Conservation (phyloP, 2,329 filamentous ascomycete species). For the Metarhizium robertsii region DNA sequence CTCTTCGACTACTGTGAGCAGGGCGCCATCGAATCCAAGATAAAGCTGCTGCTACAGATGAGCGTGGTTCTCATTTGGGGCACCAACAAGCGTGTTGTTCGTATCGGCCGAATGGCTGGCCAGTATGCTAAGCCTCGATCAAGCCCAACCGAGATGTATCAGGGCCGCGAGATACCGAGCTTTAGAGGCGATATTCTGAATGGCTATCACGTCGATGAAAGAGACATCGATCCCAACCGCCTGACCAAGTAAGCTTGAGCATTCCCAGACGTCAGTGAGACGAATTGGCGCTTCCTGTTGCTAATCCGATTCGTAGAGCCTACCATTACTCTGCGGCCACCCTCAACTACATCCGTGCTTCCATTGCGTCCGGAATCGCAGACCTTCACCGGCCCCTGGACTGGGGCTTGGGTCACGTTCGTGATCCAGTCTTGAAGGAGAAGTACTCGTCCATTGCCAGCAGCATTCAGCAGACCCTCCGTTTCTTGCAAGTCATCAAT, state of each 20-base stretch:
- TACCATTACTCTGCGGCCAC: constrained; percentile 96
- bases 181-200: constrained; percentile 97
- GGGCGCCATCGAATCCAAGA: constrained; percentile 85
- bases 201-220: constrained; percentile 66
- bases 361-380: constrained; percentile 79
- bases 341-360: constrained; percentile 81
- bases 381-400: constrained; percentile 90
- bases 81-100: constrained; percentile 68
- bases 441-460: constrained; percentile 80
- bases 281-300: neutral
- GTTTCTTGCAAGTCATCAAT: constrained; percentile 90
- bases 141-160: constrained; percentile 72
- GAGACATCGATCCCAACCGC: constrained; percentile 71
- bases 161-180: constrained; percentile 74
- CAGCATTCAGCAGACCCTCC: constrained; percentile 81
- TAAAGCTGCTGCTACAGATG: constrained; percentile 96
- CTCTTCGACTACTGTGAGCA: constrained; percentile 94
- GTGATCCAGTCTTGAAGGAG: constrained; percentile 69
- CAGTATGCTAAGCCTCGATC: constrained; percentile 96
- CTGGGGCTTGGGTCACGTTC: constrained; percentile 89
- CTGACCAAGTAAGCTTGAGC: constrained; percentile 53
- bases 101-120: constrained; percentile 92
- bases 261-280: neutral
- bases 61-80: constrained; percentile 92
- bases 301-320: constrained; percentile 41